A percentile compares a stretch with the other conserved stretches of the same genome.
These are phyloP conservation scores for Phytophthora macrochlamydospora DNA, from an alignment of 352 stramenopile genomes.

Conservation along the genomic window DNA sequence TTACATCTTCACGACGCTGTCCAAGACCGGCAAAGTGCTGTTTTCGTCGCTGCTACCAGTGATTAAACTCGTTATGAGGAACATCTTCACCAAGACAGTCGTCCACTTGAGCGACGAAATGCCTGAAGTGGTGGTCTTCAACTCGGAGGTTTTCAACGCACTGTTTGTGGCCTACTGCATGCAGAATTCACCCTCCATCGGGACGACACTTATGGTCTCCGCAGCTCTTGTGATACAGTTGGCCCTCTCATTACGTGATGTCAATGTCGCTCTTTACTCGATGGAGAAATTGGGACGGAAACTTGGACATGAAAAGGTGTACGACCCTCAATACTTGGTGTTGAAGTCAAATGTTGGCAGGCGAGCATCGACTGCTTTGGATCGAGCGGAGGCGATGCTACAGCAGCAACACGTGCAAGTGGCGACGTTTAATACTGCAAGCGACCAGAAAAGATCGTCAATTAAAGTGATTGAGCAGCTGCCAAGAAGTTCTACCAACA, in stretches of 20 bases:
- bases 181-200: slow-evolving; percentile 27
- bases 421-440: background rate
- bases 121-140: slow-evolving; percentile 4
- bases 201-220: slow-evolving; percentile 25
- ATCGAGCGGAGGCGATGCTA: slow-evolving; percentile 12
- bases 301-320: slow-evolving; percentile 12
- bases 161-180: slow-evolving; percentile 35
- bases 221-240: slow-evolving; percentile 12
- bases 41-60: slow-evolving; percentile 23
- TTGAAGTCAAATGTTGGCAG: slow-evolving; percentile 12
- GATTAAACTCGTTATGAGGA: slow-evolving; percentile 21
- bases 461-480: too few relatives aligned
- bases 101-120: slow-evolving; percentile 6
- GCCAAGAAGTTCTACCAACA: too few relatives aligned
- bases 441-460: background rate
- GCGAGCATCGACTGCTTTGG: slow-evolving; percentile 9
- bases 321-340: slow-evolving; percentile 2
- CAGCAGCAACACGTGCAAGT: slow-evolving; percentile 5
- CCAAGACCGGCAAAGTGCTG: background rate
- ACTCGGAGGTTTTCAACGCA: slow-evolving; percentile 32
- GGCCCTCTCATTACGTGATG: slow-evolving; percentile 18
- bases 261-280: slow-evolving; percentile 8
- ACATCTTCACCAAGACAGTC: slow-evolving; percentile 9
- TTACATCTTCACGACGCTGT: slow-evolving; percentile 16
- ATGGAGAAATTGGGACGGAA: slow-evolving; percentile 12